A percentile compares a stretch with the other conserved stretches of the same genome.
Evolutionary conservation across 768 basidiomycete genomes (phyloP).

Genomic region (Hirschioporus abietinus): DNA sequence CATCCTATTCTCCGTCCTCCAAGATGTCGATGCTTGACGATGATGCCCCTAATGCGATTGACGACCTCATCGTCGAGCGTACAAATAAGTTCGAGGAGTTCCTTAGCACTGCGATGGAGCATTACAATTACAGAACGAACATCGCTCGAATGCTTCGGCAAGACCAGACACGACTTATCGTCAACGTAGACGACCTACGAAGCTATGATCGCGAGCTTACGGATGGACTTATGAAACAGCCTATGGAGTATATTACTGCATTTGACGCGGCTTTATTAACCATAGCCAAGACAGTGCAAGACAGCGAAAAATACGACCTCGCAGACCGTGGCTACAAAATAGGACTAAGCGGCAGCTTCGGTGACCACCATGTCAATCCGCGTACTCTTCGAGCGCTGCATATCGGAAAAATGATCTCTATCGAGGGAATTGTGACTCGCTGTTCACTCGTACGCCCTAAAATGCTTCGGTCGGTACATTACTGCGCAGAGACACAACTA

Average conservation of each 20-base stretch:
- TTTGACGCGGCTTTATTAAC: slow-evolving; percentile 80
- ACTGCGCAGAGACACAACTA: slow-evolving; percentile 77
- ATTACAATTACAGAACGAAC: slow-evolving; percentile 82
- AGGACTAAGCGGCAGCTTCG: slow-evolving; percentile 94
- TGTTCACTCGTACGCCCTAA: slow-evolving; percentile 98
- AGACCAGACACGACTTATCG: slow-evolving; percentile 82
- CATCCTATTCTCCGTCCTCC: not conserved
- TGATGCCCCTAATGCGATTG: slow-evolving; percentile 43
- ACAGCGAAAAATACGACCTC: slow-evolving; percentile 77
- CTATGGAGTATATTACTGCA: slow-evolving; percentile 81
- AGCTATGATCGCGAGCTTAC: slow-evolving; percentile 86
- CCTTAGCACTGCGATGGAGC: slow-evolving; percentile 56
- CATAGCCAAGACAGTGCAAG: slow-evolving; percentile 68
- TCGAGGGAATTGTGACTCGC: slow-evolving; percentile 97
- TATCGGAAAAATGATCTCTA: slow-evolving; percentile 91
- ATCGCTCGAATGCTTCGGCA: slow-evolving; percentile 77
- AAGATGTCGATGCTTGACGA: slow-evolving; percentile 34
- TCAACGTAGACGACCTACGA: slow-evolving; percentile 95
- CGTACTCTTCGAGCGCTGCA: slow-evolving; percentile 83
- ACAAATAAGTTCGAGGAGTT: slow-evolving; percentile 82
- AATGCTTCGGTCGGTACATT: slow-evolving; percentile 96
- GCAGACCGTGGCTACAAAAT: slow-evolving; percentile 77
- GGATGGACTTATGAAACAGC: slow-evolving; percentile 85
- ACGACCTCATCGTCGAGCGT: slow-evolving; percentile 72
- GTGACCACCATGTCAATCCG: slow-evolving; percentile 96